Evolutionary conservation across 345 rosid species (phyloP).

Genomic region (Jatropha curcas): DNA sequence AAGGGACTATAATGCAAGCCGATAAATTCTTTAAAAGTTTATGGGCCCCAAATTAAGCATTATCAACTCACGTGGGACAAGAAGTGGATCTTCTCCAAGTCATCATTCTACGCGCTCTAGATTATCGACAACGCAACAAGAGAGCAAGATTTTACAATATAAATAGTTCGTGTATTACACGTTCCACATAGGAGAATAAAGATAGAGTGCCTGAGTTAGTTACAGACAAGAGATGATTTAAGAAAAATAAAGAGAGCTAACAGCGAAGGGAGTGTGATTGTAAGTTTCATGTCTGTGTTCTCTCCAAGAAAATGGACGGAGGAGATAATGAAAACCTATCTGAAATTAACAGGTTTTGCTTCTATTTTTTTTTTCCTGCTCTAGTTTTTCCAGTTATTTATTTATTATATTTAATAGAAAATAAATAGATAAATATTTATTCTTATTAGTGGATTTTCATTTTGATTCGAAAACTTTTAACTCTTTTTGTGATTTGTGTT

Average conservation of each 20-base stretch:
- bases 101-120: no score
- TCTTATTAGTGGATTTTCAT: background rate
- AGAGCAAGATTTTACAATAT: background rate
- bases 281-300: background rate
- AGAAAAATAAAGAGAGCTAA: no score
- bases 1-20: no score
- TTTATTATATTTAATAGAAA: background rate
- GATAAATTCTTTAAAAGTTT: no score
- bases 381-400: background rate
- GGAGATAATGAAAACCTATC: slow-evolving; percentile 29
- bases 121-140: no score
- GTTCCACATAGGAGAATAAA: background rate
- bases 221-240: background rate
- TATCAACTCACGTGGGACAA: no score
- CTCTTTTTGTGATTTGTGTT: background rate
- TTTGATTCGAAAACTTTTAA: background rate
- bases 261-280: no score
- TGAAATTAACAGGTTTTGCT: slow-evolving; percentile 42
- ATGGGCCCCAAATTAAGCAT: no score
- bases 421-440: no score
- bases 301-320: slow-evolving; percentile 32
- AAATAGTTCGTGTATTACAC: background rate
- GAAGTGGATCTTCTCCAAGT: no score
- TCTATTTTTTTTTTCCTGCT: background rate
- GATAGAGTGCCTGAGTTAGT: background rate